Evolutionary conservation across 2,329 filamentous ascomycete species (phyloP).

Genomic region (Fusarium sp.): DNA sequence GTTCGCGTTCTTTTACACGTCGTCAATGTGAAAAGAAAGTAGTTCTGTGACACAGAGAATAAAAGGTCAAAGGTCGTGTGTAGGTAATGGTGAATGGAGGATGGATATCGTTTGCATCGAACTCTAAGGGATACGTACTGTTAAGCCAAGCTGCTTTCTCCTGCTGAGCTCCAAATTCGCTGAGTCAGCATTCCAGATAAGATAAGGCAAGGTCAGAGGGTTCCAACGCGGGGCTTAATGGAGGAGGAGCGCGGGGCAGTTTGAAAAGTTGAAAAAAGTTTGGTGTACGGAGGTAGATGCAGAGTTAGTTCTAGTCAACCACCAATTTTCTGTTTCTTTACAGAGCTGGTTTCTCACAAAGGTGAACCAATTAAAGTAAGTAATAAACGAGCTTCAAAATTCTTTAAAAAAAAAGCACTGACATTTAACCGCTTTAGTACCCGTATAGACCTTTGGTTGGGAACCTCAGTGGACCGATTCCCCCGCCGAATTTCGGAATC

Average conservation of each 20-base stretch:
- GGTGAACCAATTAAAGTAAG: constrained; percentile 37
- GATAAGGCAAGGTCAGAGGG: constrained; percentile 7
- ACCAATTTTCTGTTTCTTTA: constrained; percentile 30
- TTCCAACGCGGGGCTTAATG: constrained; percentile 24
- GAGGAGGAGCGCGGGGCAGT: constrained; percentile 28
- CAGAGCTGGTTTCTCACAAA: constrained; percentile 42
- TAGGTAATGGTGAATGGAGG: neutral
- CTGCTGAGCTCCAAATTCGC: constrained; percentile 8
- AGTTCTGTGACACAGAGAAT: neutral
- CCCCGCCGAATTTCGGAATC: constrained; percentile 39
- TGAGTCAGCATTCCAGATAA: constrained; percentile 30
- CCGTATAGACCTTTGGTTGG: constrained; percentile 11
- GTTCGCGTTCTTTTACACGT: neutral
- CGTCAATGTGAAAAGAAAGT: neutral
- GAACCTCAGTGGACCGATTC: constrained; percentile 25
- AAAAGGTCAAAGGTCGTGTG: neutral
- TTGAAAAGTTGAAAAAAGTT: constrained; percentile 36
- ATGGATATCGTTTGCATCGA: constrained; percentile 14
- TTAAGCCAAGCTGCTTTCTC: too few relatives aligned
- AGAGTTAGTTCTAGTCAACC: constrained; percentile 19
- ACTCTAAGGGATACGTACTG: constrained; percentile 25
- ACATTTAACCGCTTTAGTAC: constrained; percentile 12
- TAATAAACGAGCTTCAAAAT: neutral
- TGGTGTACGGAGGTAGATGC: constrained; percentile 20
- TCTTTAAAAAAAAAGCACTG: neutral